Conservation (phyloP, 345 rosid species). For the Carallia brachiata region DNA sequence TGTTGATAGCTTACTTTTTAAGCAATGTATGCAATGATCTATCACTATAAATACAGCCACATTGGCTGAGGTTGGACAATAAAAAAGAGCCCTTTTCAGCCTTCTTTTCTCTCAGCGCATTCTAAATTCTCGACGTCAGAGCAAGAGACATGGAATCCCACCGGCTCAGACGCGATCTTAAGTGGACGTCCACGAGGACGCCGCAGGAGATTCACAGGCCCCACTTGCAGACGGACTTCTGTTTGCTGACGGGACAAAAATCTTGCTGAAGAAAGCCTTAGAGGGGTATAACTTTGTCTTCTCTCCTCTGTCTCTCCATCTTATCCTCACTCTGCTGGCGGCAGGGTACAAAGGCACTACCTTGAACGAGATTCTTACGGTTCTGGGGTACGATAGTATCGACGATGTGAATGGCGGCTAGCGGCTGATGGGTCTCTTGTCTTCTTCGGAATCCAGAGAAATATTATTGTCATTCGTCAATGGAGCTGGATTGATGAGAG, state of each 20-base stretch:
- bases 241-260: not conserved
- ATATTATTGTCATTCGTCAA: not conserved
- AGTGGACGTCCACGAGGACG: no score
- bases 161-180: no score
- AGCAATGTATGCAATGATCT: no score
- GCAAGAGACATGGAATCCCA: no score
- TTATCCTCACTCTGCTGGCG: constrained; percentile 8
- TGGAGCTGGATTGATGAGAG: constrained; percentile 8
- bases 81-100: no score
- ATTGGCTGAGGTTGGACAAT: no score
- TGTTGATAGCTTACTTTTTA: no score
- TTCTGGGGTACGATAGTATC: constrained; percentile 6
- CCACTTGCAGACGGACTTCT: not conserved
- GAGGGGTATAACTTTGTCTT: constrained; percentile 8
- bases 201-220: not conserved
- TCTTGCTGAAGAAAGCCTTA: not conserved
- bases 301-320: constrained; percentile 13
- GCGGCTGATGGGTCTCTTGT: not conserved
- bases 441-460: not conserved
- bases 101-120: no score
- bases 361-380: constrained; percentile 2
- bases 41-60: no score
- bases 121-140: no score
- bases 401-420: not conserved
- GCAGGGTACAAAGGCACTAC: constrained; percentile 10